phyloP scores from a whole-genome alignment of 495 filamentous ascomycete genomes.

The Platismatia glauca region DNA sequence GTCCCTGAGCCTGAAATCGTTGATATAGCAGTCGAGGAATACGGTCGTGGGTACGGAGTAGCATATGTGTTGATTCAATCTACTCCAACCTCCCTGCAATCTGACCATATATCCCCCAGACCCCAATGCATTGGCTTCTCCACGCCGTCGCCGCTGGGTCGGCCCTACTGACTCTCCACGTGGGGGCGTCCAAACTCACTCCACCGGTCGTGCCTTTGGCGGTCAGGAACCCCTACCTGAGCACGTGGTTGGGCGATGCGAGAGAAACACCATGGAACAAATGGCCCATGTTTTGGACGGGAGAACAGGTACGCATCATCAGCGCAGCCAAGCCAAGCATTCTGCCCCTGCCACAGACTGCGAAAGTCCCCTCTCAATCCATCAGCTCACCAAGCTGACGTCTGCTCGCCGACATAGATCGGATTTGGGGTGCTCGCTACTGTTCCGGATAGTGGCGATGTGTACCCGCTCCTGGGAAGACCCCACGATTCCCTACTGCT shows the following conservation, averaged over 20 bases:
- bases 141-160: conserved; percentile 15
- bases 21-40: too few species aligned
- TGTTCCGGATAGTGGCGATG: conserved; percentile 55
- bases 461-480: conserved; percentile 83
- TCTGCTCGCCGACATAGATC: conserved; percentile 39
- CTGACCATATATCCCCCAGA: background rate
- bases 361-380: background rate
- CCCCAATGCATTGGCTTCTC: conserved; percentile 17
- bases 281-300: conserved; percentile 96
- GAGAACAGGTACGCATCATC: conserved; percentile 44
- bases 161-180: conserved; percentile 17
- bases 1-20: too few species aligned
- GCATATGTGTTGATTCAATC: too few species aligned
- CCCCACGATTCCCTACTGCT: conserved; percentile 66
- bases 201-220: conserved; percentile 81
- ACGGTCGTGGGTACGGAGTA: too few species aligned
- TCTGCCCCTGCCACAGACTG: background rate
- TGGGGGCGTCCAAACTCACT: conserved; percentile 41
- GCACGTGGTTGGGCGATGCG: conserved; percentile 74
- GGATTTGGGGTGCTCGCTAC: conserved; percentile 76
- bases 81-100: too few species aligned
- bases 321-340: background rate
- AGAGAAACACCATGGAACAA: conserved; percentile 76
- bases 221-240: conserved; percentile 87
- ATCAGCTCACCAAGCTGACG: background rate